Base-by-base conservation (phyloP, 2,329 filamentous ascomycete genomes). In the Monosporascus sp. region DNA sequence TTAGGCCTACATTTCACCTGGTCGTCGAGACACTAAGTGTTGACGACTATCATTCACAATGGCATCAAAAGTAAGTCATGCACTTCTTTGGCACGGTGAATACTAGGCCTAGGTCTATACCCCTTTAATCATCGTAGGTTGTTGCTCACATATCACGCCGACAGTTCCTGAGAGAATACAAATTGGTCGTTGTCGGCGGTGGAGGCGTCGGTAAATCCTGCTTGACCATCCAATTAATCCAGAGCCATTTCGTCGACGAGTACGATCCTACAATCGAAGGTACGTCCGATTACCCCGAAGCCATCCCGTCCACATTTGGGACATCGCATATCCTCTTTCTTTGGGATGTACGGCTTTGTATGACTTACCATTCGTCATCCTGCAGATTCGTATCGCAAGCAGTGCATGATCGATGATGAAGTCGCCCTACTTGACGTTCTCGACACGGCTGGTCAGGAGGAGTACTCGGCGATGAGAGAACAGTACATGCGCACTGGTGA, bases 241-340 rank as follows among this genome's bases (percentile, higher is more conserved):
- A 92, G 77, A 93, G 88, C 74, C 94, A 99, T 74, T 99, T 99
- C 79, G 93, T 97, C 71, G 94, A 97, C 75, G 94, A 97, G 76
- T 99, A 99, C 75, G 94, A 99, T 75, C 94, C 94, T 54, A 99
- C 94, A 67, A 97, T 99, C 69, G 94, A 99, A 89, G 94, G 94
- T 92, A 74, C 64, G 81, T 73, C 38, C 9, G 52, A 55, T 34
- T 27, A 49, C 36, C 26, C 36, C 36, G 19, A 22, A 6, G 16
- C 38, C 34, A 34, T 38, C 26, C 46, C 17, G 16, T 41, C 38
- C 11, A 34, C 31, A 34, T 34, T 34, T 34, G 9, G 31, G 31
- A 34, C 31, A 34, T 34, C 17, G 38, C 38, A 41, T 20, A 9
- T 19, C 17, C 1, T 19, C 17, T 46, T 26, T 1, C 16, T 26